phyloP scores from a whole-genome alignment of 768 basidiomycete species.

The Mycena amicta region DNA sequence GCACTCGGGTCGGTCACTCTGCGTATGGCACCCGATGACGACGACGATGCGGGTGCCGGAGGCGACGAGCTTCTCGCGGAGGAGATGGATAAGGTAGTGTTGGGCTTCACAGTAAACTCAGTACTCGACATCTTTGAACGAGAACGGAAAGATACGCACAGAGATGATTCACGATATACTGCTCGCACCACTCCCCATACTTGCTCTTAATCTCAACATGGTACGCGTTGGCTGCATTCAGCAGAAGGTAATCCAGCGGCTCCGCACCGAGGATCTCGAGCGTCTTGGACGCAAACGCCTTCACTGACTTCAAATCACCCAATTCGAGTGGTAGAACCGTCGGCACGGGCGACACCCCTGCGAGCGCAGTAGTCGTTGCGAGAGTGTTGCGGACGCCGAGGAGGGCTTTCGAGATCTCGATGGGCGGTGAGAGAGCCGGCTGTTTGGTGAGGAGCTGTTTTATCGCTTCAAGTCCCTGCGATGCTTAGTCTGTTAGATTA shows the following conservation, averaged over 20 bases:
- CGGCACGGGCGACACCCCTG: neutral
- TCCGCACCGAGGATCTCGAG: constrained; percentile 5
- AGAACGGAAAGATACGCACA: neutral
- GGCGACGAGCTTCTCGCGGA: constrained; percentile 12
- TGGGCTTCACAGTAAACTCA: constrained; percentile 4
- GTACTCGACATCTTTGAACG: neutral
- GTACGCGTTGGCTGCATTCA: constrained; percentile 12
- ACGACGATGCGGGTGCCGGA: constrained; percentile 15
- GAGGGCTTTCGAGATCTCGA: constrained; percentile 5
- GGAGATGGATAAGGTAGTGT: constrained; percentile 18
- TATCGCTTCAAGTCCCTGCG: constrained; percentile 16
- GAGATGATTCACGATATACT: constrained; percentile 16
- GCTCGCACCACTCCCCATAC: constrained; percentile 14
- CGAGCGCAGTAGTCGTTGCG: constrained; percentile 4
- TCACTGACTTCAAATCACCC: constrained; percentile 7
- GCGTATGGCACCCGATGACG: constrained; percentile 13
- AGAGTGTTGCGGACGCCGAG: constrained; percentile 16
- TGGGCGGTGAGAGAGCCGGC: neutral
- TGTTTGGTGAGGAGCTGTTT: constrained; percentile 17
- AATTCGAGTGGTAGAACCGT: constrained; percentile 17
- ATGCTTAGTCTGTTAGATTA: no score
- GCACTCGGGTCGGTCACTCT: constrained; percentile 10
- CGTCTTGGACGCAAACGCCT: constrained; percentile 8
- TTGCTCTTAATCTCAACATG: neutral
- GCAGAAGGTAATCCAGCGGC: constrained; percentile 9